Base-by-base conservation (phyloP, 495 filamentous ascomycete genomes). In the Podospora appendiculata region DNA sequence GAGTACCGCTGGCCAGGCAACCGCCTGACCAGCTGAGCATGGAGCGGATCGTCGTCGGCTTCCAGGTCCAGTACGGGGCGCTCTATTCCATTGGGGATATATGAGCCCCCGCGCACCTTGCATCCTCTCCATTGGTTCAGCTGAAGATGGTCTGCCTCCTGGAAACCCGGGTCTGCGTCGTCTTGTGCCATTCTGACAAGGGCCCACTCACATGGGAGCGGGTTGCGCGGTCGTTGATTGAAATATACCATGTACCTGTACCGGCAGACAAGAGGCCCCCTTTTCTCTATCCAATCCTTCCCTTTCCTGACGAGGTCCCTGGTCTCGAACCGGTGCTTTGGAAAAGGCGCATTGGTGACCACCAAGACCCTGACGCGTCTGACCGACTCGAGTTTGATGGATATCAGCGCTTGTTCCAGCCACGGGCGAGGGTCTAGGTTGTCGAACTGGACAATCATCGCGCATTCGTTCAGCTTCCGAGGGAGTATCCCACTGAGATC, bases 311-410 rank as follows among this genome's bases (percentile, higher is more conserved):
- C 9, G 0, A 18, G 58, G 0, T 56, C 48, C 0, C 19, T 8
- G 0, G 0, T 0, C 0, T 44, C 54, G 41, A 70, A 78, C 0
- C 66, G 57, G 14, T 66, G 47, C 0, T 58, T 52, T 0, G 72
- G 73, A 10, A 77, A 84, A 0, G 66, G 50, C 1, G 69, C 63
- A 48, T 85, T 83, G 0, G 83, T 86, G 3, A 79, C 48, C 5
- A 74, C 59, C 8, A 84, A 60, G 0, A 70, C 58, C 6, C 83
- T 63, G 4, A 59, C 41, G 12, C 54, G 53, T 1, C 69, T 43
- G 1, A 81, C 58, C 0, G 70, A 53, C 0, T 51, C 43, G 0
- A 76, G 34, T 0, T 67, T 44, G 9, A 81, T 45, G 0, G 76
- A 72, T 4, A 79, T 64, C 0, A 78, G 63, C 0, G 67, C 65